Percentiles rank a stretch among this genome's conserved stretches.
Evolutionary conservation across 2,329 filamentous ascomycete genomes (phyloP).

Genomic region (Penicillium sp.): DNA sequence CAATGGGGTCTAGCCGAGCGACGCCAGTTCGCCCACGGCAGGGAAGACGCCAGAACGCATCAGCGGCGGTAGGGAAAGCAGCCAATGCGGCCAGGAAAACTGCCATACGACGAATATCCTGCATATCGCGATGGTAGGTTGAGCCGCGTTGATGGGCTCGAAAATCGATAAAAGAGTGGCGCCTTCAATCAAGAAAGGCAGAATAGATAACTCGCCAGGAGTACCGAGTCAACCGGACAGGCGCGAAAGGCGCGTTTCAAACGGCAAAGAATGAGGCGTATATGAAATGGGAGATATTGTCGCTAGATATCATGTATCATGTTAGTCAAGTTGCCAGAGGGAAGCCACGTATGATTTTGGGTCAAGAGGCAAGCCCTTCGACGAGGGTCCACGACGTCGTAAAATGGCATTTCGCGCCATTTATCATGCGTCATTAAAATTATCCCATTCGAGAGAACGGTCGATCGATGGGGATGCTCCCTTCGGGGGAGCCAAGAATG

Average conservation of each 20-base stretch:
- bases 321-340: conserved; percentile 6
- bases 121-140: conserved; percentile 20
- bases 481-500: conserved; percentile 18
- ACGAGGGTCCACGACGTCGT: conserved; percentile 5
- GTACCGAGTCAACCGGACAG: conserved; percentile 25
- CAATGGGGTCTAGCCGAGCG: conserved; percentile 76
- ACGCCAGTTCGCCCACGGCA: conserved; percentile 73
- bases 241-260: conserved; percentile 5
- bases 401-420: conserved; percentile 11
- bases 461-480: conserved; percentile 17
- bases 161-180: conserved; percentile 14
- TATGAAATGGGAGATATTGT: neutral
- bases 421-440: conserved; percentile 15
- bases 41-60: conserved; percentile 89
- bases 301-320: conserved; percentile 6
- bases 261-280: neutral
- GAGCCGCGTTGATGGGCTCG: conserved; percentile 18
- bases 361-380: conserved; percentile 6
- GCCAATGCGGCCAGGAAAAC: conserved; percentile 31
- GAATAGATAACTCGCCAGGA: conserved; percentile 19
- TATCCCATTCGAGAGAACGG: conserved; percentile 13
- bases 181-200: conserved; percentile 9
- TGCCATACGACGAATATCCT: conserved; percentile 21
- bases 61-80: conserved; percentile 41
- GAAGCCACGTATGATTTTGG: conserved; percentile 9